Evolutionary conservation across 192 early-diverging fungal species (phyloP).

Genomic region (Gamsiella multidivaricata): DNA sequence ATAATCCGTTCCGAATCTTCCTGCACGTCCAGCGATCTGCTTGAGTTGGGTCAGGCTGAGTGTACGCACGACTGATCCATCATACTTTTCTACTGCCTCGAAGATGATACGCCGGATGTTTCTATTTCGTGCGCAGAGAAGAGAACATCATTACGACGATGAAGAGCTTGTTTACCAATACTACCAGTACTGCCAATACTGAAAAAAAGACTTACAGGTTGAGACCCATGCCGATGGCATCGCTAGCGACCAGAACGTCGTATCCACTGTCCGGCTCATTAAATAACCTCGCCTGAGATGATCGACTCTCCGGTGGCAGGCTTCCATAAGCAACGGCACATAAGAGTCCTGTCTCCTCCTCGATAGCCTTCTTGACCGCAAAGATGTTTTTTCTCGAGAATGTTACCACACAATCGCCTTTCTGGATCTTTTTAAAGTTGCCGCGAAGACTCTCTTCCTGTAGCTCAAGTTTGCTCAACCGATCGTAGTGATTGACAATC

Average conservation of each 20-base stretch:
- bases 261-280: constrained; percentile 83
- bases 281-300: constrained; percentile 88
- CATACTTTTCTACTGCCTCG: constrained; percentile 79
- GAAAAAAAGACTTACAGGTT: constrained; percentile 90
- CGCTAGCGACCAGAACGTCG: constrained; percentile 91
- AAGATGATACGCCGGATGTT: constrained; percentile 94
- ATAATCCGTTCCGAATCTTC: constrained; percentile 81
- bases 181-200: too few species aligned
- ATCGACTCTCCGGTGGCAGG: constrained; percentile 93
- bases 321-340: constrained; percentile 94
- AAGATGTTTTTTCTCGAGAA: constrained; percentile 89
- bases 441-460: constrained; percentile 64
- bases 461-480: constrained; percentile 77
- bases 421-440: constrained; percentile 66
- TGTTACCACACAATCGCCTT: constrained; percentile 91
- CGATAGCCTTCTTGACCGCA: constrained; percentile 79
- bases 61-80: constrained; percentile 66
- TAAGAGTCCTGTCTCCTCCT: constrained; percentile 73
- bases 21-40: constrained; percentile 95
- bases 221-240: constrained; percentile 98
- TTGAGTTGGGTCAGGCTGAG: constrained; percentile 85
- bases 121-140: constrained; percentile 55
- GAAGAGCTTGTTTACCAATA: too few species aligned
- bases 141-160: too few species aligned
- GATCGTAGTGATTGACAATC: constrained; percentile 79